Base-by-base conservation (phyloP, 495 filamentous ascomycete genomes). In the Tuber magnatum region DNA sequence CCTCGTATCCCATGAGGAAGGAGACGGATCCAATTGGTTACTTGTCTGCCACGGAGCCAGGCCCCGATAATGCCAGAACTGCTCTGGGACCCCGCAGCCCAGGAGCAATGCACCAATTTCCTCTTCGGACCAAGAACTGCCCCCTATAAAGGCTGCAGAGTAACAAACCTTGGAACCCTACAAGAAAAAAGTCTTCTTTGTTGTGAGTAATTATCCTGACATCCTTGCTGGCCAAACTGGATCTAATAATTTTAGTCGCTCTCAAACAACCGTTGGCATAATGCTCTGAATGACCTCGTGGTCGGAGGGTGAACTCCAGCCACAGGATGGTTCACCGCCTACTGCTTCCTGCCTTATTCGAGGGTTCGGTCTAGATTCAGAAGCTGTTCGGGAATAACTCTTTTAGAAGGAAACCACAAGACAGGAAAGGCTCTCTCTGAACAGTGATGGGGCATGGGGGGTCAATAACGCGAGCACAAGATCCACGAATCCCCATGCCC, bases 301-400 rank as follows among this genome's bases (percentile, higher is more conserved):
- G 56, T 20, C 28, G 28, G 28, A 65, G 12, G 28, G 28, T 65
- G 56, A 65, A n/a, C 56, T 65, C 5, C 56, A 35, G 56, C 28
- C 56, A 65, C 28, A 6, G 32, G 28, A 35, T 16, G 18, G n/a
- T 32, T 61, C 51, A 61, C 12, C 14, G n/a, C n/a, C n/a, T 61
- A 61, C 51, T 28, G 51, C 51, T 61, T 61, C 51, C 51, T 61
- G 24, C 51, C 51, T 61, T 61, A 61, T 32, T 61, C 51, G n/a
- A 28, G 51, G 51, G 14, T n/a, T 32, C 10, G 3, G 51, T 14
- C 51, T 9, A 28, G 51, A 65, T 35, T 65, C 10, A 65, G 56
- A 51, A 65, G 56, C 56, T 28, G 28, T 65, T 65, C 56, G 56
- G 28, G 56, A 35, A 65, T 35, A 65, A 18, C 56, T 18, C 28